Evolutionary conservation across 495 filamentous ascomycete species (phyloP).

Genomic region (Corynascus novoguineensis): DNA sequence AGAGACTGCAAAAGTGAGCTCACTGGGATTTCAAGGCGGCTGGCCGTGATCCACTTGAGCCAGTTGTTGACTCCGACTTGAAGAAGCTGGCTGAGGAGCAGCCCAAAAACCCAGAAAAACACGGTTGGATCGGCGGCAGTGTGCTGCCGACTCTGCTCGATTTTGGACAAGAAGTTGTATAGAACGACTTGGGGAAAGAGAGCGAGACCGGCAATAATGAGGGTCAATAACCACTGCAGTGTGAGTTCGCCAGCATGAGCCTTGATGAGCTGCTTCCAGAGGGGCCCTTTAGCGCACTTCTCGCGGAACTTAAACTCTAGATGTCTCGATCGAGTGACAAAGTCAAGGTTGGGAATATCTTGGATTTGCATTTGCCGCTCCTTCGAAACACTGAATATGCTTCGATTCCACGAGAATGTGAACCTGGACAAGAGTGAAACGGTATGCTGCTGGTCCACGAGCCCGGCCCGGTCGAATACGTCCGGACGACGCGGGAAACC

Average conservation of each 20-base stretch:
- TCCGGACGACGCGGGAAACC: conserved; percentile 55
- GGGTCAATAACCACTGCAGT: conserved; percentile 45
- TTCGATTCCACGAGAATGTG: conserved; percentile 53
- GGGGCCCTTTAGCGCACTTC: conserved; percentile 33
- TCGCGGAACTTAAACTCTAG: conserved; percentile 41
- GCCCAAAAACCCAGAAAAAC: conserved; percentile 53
- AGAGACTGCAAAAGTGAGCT: conserved; percentile 56
- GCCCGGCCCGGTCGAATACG: conserved; percentile 43
- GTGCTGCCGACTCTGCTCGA: conserved; percentile 46
- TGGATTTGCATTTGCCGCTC: conserved; percentile 46
- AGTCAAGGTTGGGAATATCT: conserved; percentile 50
- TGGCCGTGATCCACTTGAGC: conserved; percentile 55
- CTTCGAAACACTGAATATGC: conserved; percentile 43
- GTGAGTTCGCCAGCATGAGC: conserved; percentile 42
- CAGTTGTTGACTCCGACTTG: conserved; percentile 48
- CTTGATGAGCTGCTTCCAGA: conserved; percentile 53
- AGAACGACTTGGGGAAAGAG: conserved; percentile 60
- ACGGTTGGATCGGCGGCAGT: conserved; percentile 28
- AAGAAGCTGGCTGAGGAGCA: conserved; percentile 49
- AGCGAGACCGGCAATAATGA: conserved; percentile 44
- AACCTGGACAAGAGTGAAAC: conserved; percentile 48
- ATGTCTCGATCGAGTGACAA: conserved; percentile 35
- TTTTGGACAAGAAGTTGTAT: conserved; percentile 49
- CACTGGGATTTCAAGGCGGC: conserved; percentile 53
- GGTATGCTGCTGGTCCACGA: conserved; percentile 56